Evolutionary conservation across 208 protist species (phyloP).

Genomic region (Kentomonas sorsogonicus): DNA sequence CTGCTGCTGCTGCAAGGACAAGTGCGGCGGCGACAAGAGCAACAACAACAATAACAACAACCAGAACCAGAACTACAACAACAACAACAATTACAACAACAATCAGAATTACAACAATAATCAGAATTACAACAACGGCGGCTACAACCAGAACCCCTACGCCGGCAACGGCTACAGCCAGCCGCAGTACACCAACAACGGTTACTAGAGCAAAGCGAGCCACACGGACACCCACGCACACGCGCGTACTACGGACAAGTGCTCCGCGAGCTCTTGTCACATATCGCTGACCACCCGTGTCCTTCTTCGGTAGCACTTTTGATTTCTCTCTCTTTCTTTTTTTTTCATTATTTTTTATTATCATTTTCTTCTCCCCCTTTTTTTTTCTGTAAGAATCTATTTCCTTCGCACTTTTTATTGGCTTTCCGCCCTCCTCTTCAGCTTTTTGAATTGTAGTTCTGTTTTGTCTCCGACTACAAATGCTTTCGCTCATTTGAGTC

Average conservation of each 20-base stretch:
- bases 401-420: too few relatives aligned
- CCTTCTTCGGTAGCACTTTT: too few relatives aligned
- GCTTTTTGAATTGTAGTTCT: not conserved
- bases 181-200: not conserved
- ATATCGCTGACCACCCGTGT: too few relatives aligned
- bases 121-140: not conserved
- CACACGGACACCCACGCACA: not conserved
- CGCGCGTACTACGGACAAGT: not conserved
- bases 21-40: slow-evolving; percentile 2
- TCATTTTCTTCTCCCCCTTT: too few relatives aligned
- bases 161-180: too few relatives aligned
- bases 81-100: not conserved
- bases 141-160: not conserved
- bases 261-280: too few relatives aligned
- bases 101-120: not conserved
- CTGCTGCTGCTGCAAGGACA: slow-evolving; percentile 5
- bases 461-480: slow-evolving; percentile 4
- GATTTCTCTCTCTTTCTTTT: too few relatives aligned
- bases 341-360: too few relatives aligned
- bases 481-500: too few relatives aligned
- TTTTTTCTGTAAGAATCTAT: too few relatives aligned
- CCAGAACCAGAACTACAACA: not conserved
- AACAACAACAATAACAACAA: slow-evolving; percentile 1
- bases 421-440: not conserved
- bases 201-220: not conserved